phyloP scores from a whole-genome alignment of 2,329 filamentous ascomycete genomes.

The Nemania sp. region DNA sequence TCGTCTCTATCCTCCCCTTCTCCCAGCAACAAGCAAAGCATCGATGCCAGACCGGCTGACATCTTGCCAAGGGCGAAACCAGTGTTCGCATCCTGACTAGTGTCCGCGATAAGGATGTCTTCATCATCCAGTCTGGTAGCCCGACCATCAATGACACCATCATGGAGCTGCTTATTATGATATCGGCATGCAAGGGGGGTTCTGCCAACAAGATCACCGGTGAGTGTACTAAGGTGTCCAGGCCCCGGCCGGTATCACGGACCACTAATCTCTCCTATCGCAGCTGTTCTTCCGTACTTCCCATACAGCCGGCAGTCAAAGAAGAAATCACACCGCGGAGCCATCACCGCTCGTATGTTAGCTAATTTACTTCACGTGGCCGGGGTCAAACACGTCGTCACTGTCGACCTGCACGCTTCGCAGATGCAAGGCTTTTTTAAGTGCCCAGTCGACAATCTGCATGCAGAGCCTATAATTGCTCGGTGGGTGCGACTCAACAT shows the following conservation, averaged over 20 bases:
- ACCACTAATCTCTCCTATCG: constrained; percentile 23
- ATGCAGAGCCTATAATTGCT: constrained; percentile 93
- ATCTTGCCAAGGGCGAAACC: constrained; percentile 70
- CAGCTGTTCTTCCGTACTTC: constrained; percentile 92
- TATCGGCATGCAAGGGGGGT: constrained; percentile 96
- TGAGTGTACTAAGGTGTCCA: constrained; percentile 57
- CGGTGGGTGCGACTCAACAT: constrained; percentile 95
- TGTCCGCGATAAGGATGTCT: constrained; percentile 98
- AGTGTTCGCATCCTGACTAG: constrained; percentile 76
- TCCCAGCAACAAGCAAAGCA: constrained; percentile 10
- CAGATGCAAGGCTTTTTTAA: constrained; percentile 99
- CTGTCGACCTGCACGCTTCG: constrained; percentile 94
- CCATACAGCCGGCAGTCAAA: constrained; percentile 99
- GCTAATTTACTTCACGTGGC: constrained; percentile 94
- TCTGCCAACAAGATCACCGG: constrained; percentile 97
- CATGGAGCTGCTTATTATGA: constrained; percentile 99
- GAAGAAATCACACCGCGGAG: constrained; percentile 96
- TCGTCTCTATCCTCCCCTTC: neutral
- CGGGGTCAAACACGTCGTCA: constrained; percentile 97
- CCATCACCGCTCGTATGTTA: constrained; percentile 96
- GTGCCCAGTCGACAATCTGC: constrained; percentile 96
- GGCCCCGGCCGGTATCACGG: constrained; percentile 19
- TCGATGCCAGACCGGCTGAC: constrained; percentile 41
- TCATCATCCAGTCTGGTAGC: constrained; percentile 97
- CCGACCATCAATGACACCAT: constrained; percentile 97